Evolutionary conservation across 441 rosid genomes (phyloP), one percentile per base, ranked within the genome.

Genomic region (Euphorbia neoarborescens): DNA sequence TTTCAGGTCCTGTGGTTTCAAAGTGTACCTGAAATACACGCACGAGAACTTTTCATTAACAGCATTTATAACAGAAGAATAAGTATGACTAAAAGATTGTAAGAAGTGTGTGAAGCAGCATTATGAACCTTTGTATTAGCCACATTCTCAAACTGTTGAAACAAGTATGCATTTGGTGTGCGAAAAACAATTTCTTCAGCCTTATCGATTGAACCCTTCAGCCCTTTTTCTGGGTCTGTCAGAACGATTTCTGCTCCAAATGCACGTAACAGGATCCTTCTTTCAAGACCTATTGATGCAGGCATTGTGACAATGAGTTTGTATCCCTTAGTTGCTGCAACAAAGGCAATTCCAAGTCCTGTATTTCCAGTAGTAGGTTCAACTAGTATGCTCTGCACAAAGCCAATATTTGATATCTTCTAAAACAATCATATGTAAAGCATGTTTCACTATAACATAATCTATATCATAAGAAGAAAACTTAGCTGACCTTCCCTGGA

Each of bases 1-100:
- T 89, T 79, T 94, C 98, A 51, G 96, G 96, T 72, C 98, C 97
- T 25, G 95, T 91, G 60, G 92, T 91, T 75, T 91, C 95, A 73
- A 86, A 90, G 79, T 93, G 97, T 34, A 88, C 79, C 97, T 93
- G 87, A 78, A 84, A 65, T 77, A 77, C 68, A 62, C 32, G 50
- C 40, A 79, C 68, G 27, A 12, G 28, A 53, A 74, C 2, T 58
- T 59, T 59, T 51, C 38, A 62, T n/a, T 59, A 59, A 50, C 57
- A 19, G 40, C 7, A 25, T 11, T 19, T 61, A 50, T 25, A 51
- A 12, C 8, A 51, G 25, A 30, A 58, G 14, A 40, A 27, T 56
- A 27, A 27, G 54, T 15, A 46, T 15, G 68, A 50, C n/a, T 61
- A 74, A 71, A 25, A 51, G 48, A 19, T 42, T 44, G 56, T n/a